phyloP scores from a whole-genome alignment of 148 eudicot species.

The Rheum nobile region DNA sequence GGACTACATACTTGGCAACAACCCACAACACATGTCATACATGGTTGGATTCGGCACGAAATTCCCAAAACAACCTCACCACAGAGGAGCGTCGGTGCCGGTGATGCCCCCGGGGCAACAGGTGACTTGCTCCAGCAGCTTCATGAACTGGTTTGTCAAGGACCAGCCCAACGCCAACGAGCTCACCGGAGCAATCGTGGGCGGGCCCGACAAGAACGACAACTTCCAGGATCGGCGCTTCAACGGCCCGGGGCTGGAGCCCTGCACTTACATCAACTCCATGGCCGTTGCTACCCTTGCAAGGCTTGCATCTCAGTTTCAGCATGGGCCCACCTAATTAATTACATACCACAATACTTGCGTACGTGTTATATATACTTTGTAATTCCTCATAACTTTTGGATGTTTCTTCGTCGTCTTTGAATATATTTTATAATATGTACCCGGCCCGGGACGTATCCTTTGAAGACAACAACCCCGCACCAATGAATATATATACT shows the following conservation, averaged over 20 bases:
- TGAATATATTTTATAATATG: background rate
- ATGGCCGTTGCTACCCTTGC: conserved; percentile 69
- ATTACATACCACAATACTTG: background rate
- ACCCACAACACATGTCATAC: conserved; percentile 68
- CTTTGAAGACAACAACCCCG: background rate
- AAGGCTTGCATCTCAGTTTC: conserved; percentile 30
- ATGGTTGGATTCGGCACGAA: conserved; percentile 84
- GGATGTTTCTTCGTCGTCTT: background rate
- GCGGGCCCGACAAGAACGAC: conserved; percentile 73
- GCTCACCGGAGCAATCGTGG: conserved; percentile 88
- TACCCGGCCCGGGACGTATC: background rate
- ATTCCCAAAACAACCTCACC: conserved; percentile 78
- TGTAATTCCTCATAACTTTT: background rate
- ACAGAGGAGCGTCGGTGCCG: conserved; percentile 83
- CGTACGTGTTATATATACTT: background rate
- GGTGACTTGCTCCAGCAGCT: conserved; percentile 46
- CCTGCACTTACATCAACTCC: conserved; percentile 67
- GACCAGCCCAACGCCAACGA: conserved; percentile 57
- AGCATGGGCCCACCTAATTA: background rate
- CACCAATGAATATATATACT: background rate
- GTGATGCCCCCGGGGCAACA: conserved; percentile 11
- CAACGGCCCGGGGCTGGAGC: conserved; percentile 45
- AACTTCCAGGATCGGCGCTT: conserved; percentile 48
- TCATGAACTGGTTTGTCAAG: conserved; percentile 36
- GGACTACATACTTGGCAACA: conserved; percentile 70